Conservation (phyloP, 1,139 yeast species). For the Arxiozyma heterogenica region DNA sequence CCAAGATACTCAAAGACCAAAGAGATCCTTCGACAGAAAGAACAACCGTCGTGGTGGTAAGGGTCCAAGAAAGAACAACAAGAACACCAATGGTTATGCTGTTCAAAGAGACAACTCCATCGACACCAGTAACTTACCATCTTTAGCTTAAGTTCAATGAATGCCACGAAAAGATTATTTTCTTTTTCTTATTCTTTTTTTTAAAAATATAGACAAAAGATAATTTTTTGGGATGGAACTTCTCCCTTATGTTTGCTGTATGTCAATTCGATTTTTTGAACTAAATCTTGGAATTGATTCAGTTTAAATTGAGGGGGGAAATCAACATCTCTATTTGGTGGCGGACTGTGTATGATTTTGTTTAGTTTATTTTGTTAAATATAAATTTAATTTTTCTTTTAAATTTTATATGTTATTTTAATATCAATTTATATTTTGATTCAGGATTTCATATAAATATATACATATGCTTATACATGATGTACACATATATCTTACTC, state of each 20-base stretch:
- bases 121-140: conserved; percentile 56
- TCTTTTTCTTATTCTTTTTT: not conserved
- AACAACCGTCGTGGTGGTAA: conserved; percentile 34
- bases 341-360: conserved; percentile 10
- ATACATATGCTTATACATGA: too few relatives aligned
- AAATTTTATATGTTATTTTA: not conserved
- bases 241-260: not conserved
- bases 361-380: not conserved
- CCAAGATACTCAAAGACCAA: conserved; percentile 39
- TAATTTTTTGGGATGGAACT: conserved; percentile 1
- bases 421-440: too few relatives aligned
- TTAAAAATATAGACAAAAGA: not conserved
- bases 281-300: not conserved
- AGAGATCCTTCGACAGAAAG: conserved; percentile 21
- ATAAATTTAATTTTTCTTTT: not conserved
- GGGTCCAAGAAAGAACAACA: conserved; percentile 23
- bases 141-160: conserved; percentile 30
- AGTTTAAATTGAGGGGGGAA: not conserved
- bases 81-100: conserved; percentile 22
- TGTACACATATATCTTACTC: too few relatives aligned
- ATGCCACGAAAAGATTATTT: conserved; percentile 2
- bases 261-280: not conserved
- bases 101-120: conserved; percentile 27
- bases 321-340: conserved; percentile 5
- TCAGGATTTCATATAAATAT: too few relatives aligned